Percentiles rank a stretch among this genome's conserved stretches.
Evolutionary conservation across 78 protist species (phyloP).

Genomic region (Planoprotostelium fungivorum): DNA sequence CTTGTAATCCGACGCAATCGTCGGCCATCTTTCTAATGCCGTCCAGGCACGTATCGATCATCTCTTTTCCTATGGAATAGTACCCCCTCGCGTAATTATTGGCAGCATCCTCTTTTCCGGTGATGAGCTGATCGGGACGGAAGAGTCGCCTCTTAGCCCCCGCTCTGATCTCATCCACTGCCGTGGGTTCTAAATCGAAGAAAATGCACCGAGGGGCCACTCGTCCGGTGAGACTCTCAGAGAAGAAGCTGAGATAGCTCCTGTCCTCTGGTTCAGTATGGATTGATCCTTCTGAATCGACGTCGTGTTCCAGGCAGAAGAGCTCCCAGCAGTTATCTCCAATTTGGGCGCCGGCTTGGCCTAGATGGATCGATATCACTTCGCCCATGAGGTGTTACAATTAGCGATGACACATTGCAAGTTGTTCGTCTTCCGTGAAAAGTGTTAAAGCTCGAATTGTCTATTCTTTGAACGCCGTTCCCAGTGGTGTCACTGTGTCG

Average conservation of each 20-base stretch:
- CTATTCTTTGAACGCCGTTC: too few relatives aligned
- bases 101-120: conserved; percentile 99
- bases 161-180: conserved; percentile 90
- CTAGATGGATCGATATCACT: conserved; percentile 86
- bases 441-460: too few relatives aligned
- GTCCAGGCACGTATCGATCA: conserved; percentile 88
- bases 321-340: conserved; percentile 98
- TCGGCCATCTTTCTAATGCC: conserved; percentile 97
- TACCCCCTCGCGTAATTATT: conserved; percentile 99
- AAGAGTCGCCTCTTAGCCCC: conserved; percentile 93
- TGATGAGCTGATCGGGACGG: conserved; percentile 98
- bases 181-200: conserved; percentile 94
- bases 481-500: too few relatives aligned
- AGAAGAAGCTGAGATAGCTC: conserved; percentile 92
- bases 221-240: conserved; percentile 77
- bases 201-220: conserved; percentile 92
- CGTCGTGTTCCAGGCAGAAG: conserved; percentile 96
- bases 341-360: conserved; percentile 90
- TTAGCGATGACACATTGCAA: too few relatives aligned
- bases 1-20: conserved; percentile 97
- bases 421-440: too few relatives aligned
- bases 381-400: too few relatives aligned
- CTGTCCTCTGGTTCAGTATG: conserved; percentile 85
- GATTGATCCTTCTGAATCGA: conserved; percentile 92
- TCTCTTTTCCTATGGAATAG: conserved; percentile 97